Base-by-base conservation (phyloP, 1,139 yeast species). In the Candida neerlandica region DNA sequence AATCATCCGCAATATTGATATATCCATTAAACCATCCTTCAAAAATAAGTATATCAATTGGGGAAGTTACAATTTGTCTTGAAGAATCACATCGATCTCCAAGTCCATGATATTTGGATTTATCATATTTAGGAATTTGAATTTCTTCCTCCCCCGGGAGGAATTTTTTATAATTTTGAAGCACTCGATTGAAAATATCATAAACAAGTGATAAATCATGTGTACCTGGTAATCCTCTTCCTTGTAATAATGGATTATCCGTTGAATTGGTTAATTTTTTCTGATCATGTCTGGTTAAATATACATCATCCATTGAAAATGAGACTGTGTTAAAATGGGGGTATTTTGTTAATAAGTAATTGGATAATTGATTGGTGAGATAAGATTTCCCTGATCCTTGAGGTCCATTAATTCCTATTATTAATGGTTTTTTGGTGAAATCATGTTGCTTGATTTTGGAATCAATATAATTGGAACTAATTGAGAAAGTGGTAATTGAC, bases 1-100 rank as follows among this genome's bases (percentile, higher is more conserved):
- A 19, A 21, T 35, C 27, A 11, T 16, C 11, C 10, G 40, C 10
- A 10, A 18, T 11, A 73, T 58, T 1, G 92, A 78, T 32, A 62
- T 57, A 92, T 1, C 98, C 98, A 23, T 85, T 80, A 67, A 92
- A 90, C 99, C 99, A 94, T 1, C 99, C 99, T 69, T 94, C 99
- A 46, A 94, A 76, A 5, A 94, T 65, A 3, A 92, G 77, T 1
- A 91, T 76, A 58, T 88, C 89, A 4, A 82, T 72, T 0, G 78
- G 77, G 1, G 65, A 60, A 1, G 60, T 60, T 2, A 76, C 64
- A 1, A 53, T 0, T 73, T 70, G 2, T 23, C 70, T 2, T n/a
- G n/a, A n/a, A n/a, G n/a, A n/a, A n/a, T n/a, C n/a, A n/a, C 66
- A 58, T 47, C 98, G 69, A 65, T 94, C 98, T 3, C 99, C 99